Percentiles rank a stretch among this genome's conserved stretches.
These are phyloP conservation scores for Daldinia loculata DNA, from an alignment of 495 filamentous ascomycete species.

Conservation along the genomic window DNA sequence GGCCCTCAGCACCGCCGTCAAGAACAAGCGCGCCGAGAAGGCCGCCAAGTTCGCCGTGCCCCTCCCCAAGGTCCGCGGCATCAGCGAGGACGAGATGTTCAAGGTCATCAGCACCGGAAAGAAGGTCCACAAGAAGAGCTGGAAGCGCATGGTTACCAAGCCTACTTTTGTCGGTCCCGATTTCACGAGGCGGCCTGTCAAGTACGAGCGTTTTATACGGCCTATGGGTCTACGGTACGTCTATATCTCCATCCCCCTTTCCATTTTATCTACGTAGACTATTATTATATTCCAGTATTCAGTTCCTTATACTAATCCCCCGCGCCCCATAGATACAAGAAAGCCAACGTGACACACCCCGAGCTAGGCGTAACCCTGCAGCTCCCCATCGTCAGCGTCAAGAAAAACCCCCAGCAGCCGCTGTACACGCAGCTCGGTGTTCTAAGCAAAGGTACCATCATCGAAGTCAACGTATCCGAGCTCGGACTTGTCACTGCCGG, in stretches of 20 bases:
- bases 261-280: neutral
- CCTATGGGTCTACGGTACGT: conserved; percentile 36
- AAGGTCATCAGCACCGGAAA: conserved; percentile 93
- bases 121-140: conserved; percentile 70
- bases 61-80: conserved; percentile 91
- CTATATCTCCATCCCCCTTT: neutral
- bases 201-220: conserved; percentile 86
- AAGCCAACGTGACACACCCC: conserved; percentile 90
- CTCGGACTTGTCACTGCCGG: conserved; percentile 90
- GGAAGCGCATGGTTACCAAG: conserved; percentile 94
- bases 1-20: conserved; percentile 82
- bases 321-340: conserved; percentile 88
- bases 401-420: conserved; percentile 97
- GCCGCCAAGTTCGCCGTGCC: conserved; percentile 96
- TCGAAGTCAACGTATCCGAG: conserved; percentile 96
- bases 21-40: conserved; percentile 71
- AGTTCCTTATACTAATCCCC: conserved; percentile 65
- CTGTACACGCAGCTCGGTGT: conserved; percentile 96
- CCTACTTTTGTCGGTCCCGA: conserved; percentile 77
- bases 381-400: conserved; percentile 90
- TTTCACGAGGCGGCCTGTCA: conserved; percentile 91
- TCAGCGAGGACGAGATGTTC: conserved; percentile 98
- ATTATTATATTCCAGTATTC: neutral
- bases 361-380: conserved; percentile 90
- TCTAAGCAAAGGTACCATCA: conserved; percentile 90